phyloP scores from a whole-genome alignment of 2,329 filamentous ascomycete genomes.

The Cordyceps tenuipes region DNA sequence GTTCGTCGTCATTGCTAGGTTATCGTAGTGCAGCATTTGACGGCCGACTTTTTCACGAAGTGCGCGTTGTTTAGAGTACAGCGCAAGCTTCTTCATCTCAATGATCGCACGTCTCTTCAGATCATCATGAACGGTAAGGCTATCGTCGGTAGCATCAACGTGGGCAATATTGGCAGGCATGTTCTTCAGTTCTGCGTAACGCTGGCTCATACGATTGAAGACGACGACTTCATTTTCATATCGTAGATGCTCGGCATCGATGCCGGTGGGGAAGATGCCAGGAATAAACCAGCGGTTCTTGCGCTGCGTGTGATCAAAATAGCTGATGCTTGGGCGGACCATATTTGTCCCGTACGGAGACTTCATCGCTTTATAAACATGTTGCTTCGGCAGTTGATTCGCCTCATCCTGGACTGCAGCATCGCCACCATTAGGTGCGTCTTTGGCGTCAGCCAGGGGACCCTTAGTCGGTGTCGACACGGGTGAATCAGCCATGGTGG shows the following conservation, averaged over 20 bases:
- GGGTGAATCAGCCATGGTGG: conserved; percentile 41
- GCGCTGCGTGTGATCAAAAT: conserved; percentile 68
- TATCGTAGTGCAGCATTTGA: conserved; percentile 92
- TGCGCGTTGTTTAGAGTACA: conserved; percentile 82
- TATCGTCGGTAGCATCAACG: conserved; percentile 70
- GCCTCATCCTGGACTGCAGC: conserved; percentile 24
- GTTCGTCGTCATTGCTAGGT: conserved; percentile 94
- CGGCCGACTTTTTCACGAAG: conserved; percentile 80
- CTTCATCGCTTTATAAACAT: conserved; percentile 64
- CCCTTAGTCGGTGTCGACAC: conserved; percentile 28
- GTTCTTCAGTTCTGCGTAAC: conserved; percentile 75
- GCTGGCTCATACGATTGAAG: conserved; percentile 80
- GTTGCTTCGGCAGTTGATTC: conserved; percentile 29
- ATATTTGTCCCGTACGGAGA: conserved; percentile 57
- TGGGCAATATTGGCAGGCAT: conserved; percentile 78
- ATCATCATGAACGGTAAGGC: conserved; percentile 63
- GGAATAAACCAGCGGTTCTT: conserved; percentile 74
- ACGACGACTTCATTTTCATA: conserved; percentile 82
- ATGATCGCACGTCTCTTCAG: conserved; percentile 86
- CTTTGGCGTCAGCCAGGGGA: conserved; percentile 21
- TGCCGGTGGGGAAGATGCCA: conserved; percentile 77
- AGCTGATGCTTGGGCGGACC: conserved; percentile 57
- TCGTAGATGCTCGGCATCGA: conserved; percentile 77
- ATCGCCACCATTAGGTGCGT: conserved; percentile 29
- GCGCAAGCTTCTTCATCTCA: conserved; percentile 82